Base-by-base conservation (phyloP, 2,329 filamentous ascomycete species). In the Plenodomus lindquistii region DNA sequence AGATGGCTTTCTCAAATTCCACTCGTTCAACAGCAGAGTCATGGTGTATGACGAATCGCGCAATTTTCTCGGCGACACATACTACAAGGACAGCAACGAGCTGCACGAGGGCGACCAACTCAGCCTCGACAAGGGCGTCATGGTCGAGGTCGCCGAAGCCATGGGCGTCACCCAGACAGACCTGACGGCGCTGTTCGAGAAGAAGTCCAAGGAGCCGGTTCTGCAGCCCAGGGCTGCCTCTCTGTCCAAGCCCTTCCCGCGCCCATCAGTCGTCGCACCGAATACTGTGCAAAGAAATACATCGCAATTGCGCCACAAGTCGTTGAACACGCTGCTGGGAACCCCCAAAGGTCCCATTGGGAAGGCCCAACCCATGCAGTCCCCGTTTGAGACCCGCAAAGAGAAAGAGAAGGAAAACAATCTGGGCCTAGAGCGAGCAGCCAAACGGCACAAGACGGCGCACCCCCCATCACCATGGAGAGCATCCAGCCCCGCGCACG, bases 21-120 rank as follows among this genome's bases (percentile, higher is more conserved):
- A 97, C 67, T 87, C 88, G 0, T 96, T 96, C 81, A 97, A 97
- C 75, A 89, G 86, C 66, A 85, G 90, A 4, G 78, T 94, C 50
- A 95, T 97, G 89, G 89, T 95, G 6, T 93, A 94, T 62, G 91
- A 96, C 69, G 85, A 89, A 39, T 78, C 83, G 2, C 85, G 88
- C 0, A 90, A 92, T 67, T 90, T 87, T 57, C 81, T 97, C 21
- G 92, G 91, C 2, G 92, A 96, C 69, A 84, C 85, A 24, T 90
- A 96, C 72, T 94, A 89, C 86, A 84, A 85, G 37, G 80, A 85
- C 38, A 81, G 82, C 43, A 81, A 80, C 31, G 81, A 82, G n/a
- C 75, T 96, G 18, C 82, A 83, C 27, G 88, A 94, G 50, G 92
- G 91, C 5, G 89, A 96, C 52, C 91, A 96, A 71, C 70, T 97